phyloP scores from a whole-genome alignment of 1,284 basidiomycete species.

The Malassezia dermatis region DNA sequence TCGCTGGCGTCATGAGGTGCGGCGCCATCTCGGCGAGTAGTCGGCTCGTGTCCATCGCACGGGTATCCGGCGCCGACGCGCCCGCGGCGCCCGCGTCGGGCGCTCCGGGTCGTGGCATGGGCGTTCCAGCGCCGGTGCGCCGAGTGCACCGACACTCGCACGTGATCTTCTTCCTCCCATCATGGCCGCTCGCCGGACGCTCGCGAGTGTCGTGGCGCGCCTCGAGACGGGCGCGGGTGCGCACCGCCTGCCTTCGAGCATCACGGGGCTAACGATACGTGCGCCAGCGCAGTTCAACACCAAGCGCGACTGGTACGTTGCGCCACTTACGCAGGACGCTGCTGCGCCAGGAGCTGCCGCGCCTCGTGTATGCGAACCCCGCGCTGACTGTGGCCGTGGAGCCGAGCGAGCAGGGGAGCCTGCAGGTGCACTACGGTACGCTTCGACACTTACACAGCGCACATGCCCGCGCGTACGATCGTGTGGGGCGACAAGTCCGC shows the following conservation, averaged over 20 bases:
- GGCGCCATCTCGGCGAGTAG: constrained; percentile 46
- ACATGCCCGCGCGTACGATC: constrained; percentile 17
- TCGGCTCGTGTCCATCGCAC: constrained; percentile 21
- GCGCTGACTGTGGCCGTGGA: constrained; percentile 4
- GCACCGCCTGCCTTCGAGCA: constrained; percentile 1
- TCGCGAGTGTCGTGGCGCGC: background rate
- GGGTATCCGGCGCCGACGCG: background rate
- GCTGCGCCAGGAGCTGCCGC: constrained; percentile 12
- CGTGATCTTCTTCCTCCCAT: background rate
- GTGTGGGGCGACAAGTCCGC: constrained; percentile 13
- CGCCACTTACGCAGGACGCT: constrained; percentile 7
- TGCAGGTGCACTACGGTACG: constrained; percentile 6
- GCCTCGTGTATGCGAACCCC: constrained; percentile 15
- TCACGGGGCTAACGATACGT: constrained; percentile 2
- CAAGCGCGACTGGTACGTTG: constrained; percentile 11
- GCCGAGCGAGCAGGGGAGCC: background rate
- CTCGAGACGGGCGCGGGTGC: constrained; percentile 6
- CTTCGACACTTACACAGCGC: background rate
- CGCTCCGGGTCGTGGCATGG: background rate
- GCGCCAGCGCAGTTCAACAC: constrained; percentile 4
- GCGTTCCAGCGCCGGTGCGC: background rate
- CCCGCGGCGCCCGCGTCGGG: background rate
- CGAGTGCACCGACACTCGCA: background rate
- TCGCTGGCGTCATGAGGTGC: constrained; percentile 42
- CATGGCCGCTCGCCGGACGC: background rate